Evolutionary conservation across 352 stramenopile species (phyloP).

Genomic region (Pythium scleroteichum): DNA sequence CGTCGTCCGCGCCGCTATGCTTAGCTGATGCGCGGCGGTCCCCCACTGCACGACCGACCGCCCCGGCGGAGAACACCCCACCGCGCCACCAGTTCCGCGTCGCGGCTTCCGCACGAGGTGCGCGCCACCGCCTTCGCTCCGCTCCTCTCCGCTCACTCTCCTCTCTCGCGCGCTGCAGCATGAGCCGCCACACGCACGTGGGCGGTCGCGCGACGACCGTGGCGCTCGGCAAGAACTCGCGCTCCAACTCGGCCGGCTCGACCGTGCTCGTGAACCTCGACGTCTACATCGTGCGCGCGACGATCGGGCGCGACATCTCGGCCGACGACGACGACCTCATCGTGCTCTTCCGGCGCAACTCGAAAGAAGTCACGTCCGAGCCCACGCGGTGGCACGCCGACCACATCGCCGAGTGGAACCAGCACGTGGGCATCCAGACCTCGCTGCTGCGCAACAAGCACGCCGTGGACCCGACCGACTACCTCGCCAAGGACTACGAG

Average conservation of each 20-base stretch:
- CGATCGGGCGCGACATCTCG: constrained; percentile 74
- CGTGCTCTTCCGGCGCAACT: constrained; percentile 82
- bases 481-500: constrained; percentile 82
- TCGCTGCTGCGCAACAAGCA: constrained; percentile 62
- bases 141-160: background rate
- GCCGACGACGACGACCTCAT: constrained; percentile 73
- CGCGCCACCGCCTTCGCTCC: no score
- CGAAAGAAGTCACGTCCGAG: constrained; percentile 76
- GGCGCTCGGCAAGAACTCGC: constrained; percentile 20
- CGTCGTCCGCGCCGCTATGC: background rate
- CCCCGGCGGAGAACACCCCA: no score
- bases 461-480: constrained; percentile 33
- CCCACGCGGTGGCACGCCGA: constrained; percentile 64
- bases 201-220: constrained; percentile 13
- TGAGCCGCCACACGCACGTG: constrained; percentile 19
- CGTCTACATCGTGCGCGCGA: constrained; percentile 67
- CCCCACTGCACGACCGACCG: no score
- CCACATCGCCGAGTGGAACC: constrained; percentile 75
- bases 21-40: background rate
- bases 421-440: constrained; percentile 78
- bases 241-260: constrained; percentile 28
- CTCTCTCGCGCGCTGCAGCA: constrained; percentile 1
- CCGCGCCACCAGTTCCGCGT: no score
- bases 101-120: no score
- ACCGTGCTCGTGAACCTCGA: constrained; percentile 77